These are phyloP conservation scores for Psilocybe sp. DNA, from an alignment of 768 basidiomycete genomes.

Conservation along the genomic window DNA sequence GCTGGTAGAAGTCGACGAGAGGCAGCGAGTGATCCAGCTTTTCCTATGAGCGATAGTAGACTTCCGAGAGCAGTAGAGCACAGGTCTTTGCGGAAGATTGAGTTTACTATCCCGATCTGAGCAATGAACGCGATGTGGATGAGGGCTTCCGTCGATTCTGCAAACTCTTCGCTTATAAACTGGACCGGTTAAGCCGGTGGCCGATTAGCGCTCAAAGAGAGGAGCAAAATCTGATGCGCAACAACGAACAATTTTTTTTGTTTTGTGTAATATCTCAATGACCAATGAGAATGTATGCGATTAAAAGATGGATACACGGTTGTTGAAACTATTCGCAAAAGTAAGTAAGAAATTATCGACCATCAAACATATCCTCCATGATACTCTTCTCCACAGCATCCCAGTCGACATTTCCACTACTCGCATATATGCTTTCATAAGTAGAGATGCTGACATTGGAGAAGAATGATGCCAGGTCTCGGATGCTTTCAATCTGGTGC, in stretches of 20 bases:
- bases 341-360: slow-evolving; percentile 45
- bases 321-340: background rate
- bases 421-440: slow-evolving; percentile 88
- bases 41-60: too few species aligned
- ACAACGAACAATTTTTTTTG: too few species aligned
- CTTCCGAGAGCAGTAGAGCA: too few species aligned
- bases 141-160: too few species aligned
- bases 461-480: slow-evolving; percentile 89
- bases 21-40: slow-evolving; percentile 17
- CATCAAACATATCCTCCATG: slow-evolving; percentile 89
- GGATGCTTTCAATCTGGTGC: slow-evolving; percentile 78
- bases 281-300: too few species aligned
- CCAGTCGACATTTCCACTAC: slow-evolving; percentile 84
- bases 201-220: too few species aligned
- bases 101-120: background rate
- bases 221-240: too few species aligned
- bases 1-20: slow-evolving; percentile 50
- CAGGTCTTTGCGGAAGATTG: background rate
- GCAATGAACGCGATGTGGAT: too few species aligned
- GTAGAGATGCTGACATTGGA: slow-evolving; percentile 83
- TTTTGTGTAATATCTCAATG: too few species aligned
- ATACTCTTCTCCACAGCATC: slow-evolving; percentile 80
- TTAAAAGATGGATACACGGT: too few species aligned
- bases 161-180: too few species aligned
- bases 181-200: too few species aligned